These are phyloP conservation scores for Penicillium sp. DNA, from an alignment of 2,329 filamentous ascomycete species.

Conservation along the genomic window DNA sequence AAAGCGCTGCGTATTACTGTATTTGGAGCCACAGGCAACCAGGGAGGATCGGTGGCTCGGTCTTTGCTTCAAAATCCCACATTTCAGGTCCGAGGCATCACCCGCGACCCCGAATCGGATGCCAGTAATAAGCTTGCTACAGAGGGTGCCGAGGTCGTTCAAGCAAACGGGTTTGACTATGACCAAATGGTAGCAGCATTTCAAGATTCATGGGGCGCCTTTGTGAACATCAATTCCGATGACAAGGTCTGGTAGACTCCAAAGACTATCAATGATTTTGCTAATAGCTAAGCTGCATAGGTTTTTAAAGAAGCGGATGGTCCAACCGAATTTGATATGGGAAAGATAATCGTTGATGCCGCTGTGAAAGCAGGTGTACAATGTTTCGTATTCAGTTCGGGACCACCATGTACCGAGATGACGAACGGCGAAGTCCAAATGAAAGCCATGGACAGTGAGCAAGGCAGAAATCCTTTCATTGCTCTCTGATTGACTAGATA, in stretches of 20 bases:
- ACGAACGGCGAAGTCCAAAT: conserved; percentile 36
- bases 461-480: conserved; percentile 2
- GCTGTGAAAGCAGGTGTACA: conserved; percentile 36
- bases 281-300: background rate
- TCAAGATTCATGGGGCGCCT: conserved; percentile 22
- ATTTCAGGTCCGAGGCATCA: conserved; percentile 29
- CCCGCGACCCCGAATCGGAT: conserved; percentile 27
- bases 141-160: conserved; percentile 27
- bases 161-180: conserved; percentile 19
- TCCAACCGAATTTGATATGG: conserved; percentile 38
- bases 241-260: conserved; percentile 11
- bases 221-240: conserved; percentile 28
- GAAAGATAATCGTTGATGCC: conserved; percentile 37
- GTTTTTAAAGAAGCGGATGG: conserved; percentile 13
- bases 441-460: conserved; percentile 38
- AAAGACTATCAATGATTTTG: background rate
- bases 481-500: background rate
- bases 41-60: conserved; percentile 31
- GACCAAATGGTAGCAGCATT: conserved; percentile 26
- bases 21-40: conserved; percentile 22
- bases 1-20: conserved; percentile 9
- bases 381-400: conserved; percentile 41
- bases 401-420: conserved; percentile 33
- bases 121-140: conserved; percentile 19
- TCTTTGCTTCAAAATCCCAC: conserved; percentile 25